A percentile compares a stretch with the other conserved stretches of the same genome.
Evolutionary conservation across 129 eudicot species (phyloP).

Genomic region (Flaveria robusta): DNA sequence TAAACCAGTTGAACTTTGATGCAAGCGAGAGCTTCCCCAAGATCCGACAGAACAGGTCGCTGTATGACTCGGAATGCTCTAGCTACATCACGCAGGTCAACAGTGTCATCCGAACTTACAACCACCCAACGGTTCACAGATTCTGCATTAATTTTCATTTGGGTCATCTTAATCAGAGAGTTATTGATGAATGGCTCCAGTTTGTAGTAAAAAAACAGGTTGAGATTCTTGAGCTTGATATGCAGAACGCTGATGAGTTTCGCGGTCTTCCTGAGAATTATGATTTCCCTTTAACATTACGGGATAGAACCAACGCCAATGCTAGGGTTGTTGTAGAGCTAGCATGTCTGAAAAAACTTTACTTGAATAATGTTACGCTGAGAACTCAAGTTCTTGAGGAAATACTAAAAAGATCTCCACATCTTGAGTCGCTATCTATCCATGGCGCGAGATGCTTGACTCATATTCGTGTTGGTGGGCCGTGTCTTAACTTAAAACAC

Average conservation of each 20-base stretch:
- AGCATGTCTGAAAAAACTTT: conserved; percentile 23
- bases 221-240: conserved; percentile 9
- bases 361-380: conserved; percentile 38
- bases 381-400: conserved; percentile 23
- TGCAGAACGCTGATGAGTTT: not conserved
- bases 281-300: not conserved
- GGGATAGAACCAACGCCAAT: not conserved
- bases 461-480: conserved; percentile 27
- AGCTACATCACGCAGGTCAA: conserved; percentile 46
- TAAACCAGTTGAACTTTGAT: too few species aligned
- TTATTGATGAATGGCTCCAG: conserved; percentile 18
- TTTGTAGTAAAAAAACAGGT: conserved; percentile 6
- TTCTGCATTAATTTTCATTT: conserved; percentile 14
- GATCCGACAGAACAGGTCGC: too few species aligned
- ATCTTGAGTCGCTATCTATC: conserved; percentile 30
- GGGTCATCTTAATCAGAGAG: not conserved
- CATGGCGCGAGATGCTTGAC: conserved; percentile 26
- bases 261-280: not conserved
- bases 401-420: conserved; percentile 27
- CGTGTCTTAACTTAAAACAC: conserved; percentile 28
- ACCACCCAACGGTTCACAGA: conserved; percentile 5
- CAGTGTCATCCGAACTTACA: conserved; percentile 28
- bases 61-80: not conserved
- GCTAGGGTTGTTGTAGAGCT: not conserved
- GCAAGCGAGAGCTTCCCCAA: too few species aligned